Evolutionary conservation across 164 flowering plant genomes (phyloP).

Genomic region (Aristolochia californica): DNA sequence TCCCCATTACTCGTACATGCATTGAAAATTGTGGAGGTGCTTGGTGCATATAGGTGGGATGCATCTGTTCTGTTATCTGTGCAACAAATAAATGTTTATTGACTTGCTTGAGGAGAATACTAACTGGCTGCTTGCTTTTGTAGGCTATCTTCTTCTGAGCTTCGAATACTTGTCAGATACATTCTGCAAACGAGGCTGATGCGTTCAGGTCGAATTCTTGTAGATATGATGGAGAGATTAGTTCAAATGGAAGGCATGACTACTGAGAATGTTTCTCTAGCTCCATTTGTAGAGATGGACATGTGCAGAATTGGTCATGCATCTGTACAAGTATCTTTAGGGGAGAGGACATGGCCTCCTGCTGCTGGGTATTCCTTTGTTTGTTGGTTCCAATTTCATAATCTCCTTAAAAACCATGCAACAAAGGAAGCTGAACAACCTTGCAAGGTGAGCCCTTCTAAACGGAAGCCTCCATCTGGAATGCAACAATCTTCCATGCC

Average conservation of each 20-base stretch:
- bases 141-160: conserved; percentile 88
- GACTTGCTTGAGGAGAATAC: conserved; percentile 1
- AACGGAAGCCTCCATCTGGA: conserved; percentile 24
- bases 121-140: conserved; percentile 14
- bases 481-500: conserved; percentile 26
- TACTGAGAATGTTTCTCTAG: conserved; percentile 70
- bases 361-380: conserved; percentile 99
- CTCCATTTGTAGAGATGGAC: conserved; percentile 91
- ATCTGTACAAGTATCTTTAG: conserved; percentile 85
- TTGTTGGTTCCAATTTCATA: conserved; percentile 89
- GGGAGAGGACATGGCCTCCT: conserved; percentile 99
- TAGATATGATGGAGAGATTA: conserved; percentile 86
- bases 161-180: conserved; percentile 68
- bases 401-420: conserved; percentile 47
- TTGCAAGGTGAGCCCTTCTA: conserved; percentile 33
- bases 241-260: conserved; percentile 61
- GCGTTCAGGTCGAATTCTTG: conserved; percentile 61
- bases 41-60: conserved; percentile 91
- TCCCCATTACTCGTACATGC: conserved; percentile 73
- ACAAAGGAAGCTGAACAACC: conserved; percentile 48
- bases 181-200: conserved; percentile 64
- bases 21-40: conserved; percentile 81
- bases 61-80: not conserved
- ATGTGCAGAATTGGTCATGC: conserved; percentile 94
- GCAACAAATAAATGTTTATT: not conserved